Percentiles rank a stretch among this genome's conserved stretches.
Evolutionary conservation across 2,329 filamentous ascomycete species (phyloP).

Genomic region (Coniochaeta sp.): DNA sequence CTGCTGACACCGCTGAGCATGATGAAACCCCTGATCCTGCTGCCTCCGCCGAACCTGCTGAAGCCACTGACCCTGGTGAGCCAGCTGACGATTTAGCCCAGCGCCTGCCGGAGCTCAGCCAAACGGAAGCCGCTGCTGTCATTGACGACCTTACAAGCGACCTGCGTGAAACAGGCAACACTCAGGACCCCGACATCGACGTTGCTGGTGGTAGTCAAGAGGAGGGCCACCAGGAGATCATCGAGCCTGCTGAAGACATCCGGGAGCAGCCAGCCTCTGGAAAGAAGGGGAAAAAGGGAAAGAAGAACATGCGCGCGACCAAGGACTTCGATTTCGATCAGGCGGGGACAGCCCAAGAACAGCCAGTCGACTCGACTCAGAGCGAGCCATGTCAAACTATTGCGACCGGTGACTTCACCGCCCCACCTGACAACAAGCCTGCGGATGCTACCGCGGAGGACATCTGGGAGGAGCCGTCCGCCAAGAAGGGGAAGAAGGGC

Average conservation of each 20-base stretch:
- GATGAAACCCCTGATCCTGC: background rate
- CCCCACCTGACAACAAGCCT: background rate
- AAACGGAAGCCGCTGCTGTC: background rate
- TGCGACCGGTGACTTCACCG: no score
- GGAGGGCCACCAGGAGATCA: background rate
- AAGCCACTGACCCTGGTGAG: background rate
- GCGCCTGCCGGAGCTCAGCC: background rate
- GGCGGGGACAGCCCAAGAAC: background rate
- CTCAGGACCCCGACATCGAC: background rate
- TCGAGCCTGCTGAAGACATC: background rate
- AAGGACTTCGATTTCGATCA: background rate
- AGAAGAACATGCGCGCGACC: background rate
- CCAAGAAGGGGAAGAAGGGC: constrained; percentile 14
- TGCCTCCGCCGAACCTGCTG: background rate
- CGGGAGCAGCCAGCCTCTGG: background rate
- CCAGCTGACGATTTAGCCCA: background rate
- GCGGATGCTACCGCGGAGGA: background rate
- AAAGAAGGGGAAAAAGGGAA: constrained; percentile 5
- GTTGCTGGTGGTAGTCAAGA: background rate
- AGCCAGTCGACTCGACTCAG: background rate
- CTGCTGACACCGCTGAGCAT: background rate
- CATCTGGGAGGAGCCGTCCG: background rate
- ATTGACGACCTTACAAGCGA: background rate
- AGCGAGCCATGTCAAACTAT: background rate
- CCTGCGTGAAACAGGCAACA: background rate